Conservation (phyloP, 129 eudicot genomes). For the Lactuca sativa region DNA sequence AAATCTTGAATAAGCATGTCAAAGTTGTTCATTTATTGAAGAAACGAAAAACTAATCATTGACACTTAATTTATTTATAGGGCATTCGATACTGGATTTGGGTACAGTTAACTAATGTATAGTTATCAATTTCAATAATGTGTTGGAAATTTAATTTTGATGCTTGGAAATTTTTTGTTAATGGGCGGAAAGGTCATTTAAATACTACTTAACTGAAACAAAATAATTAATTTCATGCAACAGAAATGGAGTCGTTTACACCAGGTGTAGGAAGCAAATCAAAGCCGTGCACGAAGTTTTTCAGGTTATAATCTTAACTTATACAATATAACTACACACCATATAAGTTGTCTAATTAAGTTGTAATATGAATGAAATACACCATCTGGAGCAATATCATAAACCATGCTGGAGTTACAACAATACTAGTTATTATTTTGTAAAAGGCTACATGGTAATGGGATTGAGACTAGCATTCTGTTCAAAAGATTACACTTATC, state of each 20-base stretch:
- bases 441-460: constrained; percentile 16
- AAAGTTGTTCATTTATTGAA: not conserved
- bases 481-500: constrained; percentile 12
- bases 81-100: not conserved
- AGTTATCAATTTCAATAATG: constrained; percentile 10
- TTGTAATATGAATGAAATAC: constrained; percentile 19
- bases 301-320: constrained; percentile 77
- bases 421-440: constrained; percentile 1
- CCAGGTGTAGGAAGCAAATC: constrained; percentile 97
- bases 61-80: not conserved
- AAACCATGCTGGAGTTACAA: constrained; percentile 23
- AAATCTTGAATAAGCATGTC: not conserved
- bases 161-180: constrained; percentile 23
- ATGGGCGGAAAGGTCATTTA: constrained; percentile 24
- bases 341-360: constrained; percentile 23
- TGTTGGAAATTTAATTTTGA: not conserved
- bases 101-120: not conserved
- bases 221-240: constrained; percentile 56
- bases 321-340: constrained; percentile 33
- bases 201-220: constrained; percentile 52
- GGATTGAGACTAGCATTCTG: not conserved
- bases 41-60: not conserved
- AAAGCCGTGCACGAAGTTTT: constrained; percentile 97
- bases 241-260: constrained; percentile 78
- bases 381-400: constrained; percentile 13